Conservation (phyloP, 2,329 filamentous ascomycete genomes). For the Alternaria sp. region DNA sequence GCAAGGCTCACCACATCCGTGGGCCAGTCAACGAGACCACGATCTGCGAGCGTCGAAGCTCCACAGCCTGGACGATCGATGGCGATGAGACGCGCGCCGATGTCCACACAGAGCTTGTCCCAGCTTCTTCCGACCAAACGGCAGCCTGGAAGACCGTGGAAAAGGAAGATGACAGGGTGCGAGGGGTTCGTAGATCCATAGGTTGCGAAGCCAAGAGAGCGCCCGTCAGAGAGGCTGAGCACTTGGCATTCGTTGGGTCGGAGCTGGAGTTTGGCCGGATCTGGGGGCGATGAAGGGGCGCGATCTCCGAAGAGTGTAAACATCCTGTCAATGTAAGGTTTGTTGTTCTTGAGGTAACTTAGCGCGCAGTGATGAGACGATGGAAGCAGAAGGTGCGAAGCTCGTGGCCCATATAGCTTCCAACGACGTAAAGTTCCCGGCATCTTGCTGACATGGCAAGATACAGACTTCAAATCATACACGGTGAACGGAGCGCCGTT, state of each 20-base stretch:
- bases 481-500: not conserved
- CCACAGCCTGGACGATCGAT: conserved; percentile 53
- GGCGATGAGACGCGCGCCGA: conserved; percentile 47
- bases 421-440: not conserved
- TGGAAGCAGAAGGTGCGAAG: not conserved
- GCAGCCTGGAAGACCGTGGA: conserved; percentile 52
- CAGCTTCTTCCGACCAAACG: conserved; percentile 46
- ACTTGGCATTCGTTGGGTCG: conserved; percentile 18
- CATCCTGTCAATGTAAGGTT: not conserved
- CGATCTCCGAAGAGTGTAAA: conserved; percentile 10
- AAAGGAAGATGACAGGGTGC: conserved; percentile 47
- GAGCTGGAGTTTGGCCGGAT: conserved; percentile 22
- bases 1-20: conserved; percentile 50
- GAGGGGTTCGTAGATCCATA: conserved; percentile 48
- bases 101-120: conserved; percentile 34
- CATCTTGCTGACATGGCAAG: not conserved
- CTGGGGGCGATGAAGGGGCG: conserved; percentile 18
- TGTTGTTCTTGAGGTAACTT: not conserved
- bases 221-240: conserved; percentile 39
- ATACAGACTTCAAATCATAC: not conserved
- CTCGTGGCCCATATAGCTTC: not conserved
- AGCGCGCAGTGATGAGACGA: not conserved
- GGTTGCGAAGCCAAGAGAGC: conserved; percentile 49
- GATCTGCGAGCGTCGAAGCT: conserved; percentile 41
- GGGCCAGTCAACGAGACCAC: conserved; percentile 43